phyloP scores from a whole-genome alignment of 371 early-diverging fungal species.

The Funneliformis caledonium region DNA sequence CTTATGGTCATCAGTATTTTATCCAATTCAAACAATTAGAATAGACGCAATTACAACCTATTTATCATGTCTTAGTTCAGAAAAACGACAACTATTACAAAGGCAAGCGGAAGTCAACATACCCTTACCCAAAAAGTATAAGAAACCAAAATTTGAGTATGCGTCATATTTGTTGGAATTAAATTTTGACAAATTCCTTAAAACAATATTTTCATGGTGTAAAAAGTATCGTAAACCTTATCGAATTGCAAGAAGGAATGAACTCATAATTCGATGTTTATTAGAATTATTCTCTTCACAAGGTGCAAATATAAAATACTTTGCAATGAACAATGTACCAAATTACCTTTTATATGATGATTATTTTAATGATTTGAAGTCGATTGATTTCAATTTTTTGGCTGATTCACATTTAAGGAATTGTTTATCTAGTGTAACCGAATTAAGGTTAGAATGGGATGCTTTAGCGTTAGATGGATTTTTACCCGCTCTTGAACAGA shows the following conservation, averaged over 20 bases:
- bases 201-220: conserved; percentile 15
- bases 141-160: neutral
- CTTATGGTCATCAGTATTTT: conserved; percentile 8
- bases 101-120: neutral
- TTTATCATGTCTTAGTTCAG: neutral
- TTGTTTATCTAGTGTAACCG: neutral
- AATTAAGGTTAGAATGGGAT: conserved; percentile 18
- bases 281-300: conserved; percentile 14
- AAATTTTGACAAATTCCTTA: conserved; percentile 31
- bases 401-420: neutral
- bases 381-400: conserved; percentile 1
- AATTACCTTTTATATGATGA: neutral
- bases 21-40: conserved; percentile 6
- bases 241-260: neutral
- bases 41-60: neutral
- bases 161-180: neutral
- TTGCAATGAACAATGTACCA: conserved; percentile 9
- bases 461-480: conserved; percentile 12
- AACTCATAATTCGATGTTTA: neutral
- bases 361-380: conserved; percentile 7
- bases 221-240: neutral
- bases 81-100: neutral
- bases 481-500: neutral
- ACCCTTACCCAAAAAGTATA: neutral
- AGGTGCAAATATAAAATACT: neutral